These are phyloP conservation scores for Cladophialophora psammophila DNA, from an alignment of 2,329 filamentous ascomycete genomes.

Conservation along the genomic window DNA sequence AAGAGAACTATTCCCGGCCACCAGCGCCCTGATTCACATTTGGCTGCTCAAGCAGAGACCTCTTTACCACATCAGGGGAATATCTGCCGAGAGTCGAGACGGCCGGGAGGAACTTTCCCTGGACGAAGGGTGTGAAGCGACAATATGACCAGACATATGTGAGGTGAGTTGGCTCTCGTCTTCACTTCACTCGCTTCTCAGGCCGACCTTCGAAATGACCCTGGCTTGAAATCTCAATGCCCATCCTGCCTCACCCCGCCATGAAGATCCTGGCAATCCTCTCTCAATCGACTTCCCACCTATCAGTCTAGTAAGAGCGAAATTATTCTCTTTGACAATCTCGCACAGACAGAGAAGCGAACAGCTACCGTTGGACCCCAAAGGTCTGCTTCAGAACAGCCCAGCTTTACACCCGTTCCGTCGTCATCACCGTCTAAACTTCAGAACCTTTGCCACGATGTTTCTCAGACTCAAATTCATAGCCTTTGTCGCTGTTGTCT, in stretches of 20 bases:
- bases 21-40: neutral
- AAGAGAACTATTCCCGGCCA: neutral
- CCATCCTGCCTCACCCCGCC: neutral
- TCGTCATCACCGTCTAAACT: slow-evolving; percentile 18
- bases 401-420: slow-evolving; percentile 4
- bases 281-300: neutral
- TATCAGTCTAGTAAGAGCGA: slow-evolving; percentile 17
- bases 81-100: neutral
- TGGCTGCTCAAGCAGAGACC: neutral
- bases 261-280: slow-evolving; percentile 20
- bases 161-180: neutral
- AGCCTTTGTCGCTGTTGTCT: slow-evolving; percentile 36
- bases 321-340: slow-evolving; percentile 27
- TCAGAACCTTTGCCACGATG: slow-evolving; percentile 30
- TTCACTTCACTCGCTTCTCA: slow-evolving; percentile 3
- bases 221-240: neutral
- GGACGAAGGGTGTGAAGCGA: neutral
- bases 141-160: neutral
- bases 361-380: slow-evolving; percentile 28
- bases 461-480: slow-evolving; percentile 37
- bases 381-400: slow-evolving; percentile 17
- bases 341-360: slow-evolving; percentile 29
- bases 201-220: neutral
- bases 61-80: neutral
- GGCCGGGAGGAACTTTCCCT: neutral